Base-by-base conservation (phyloP, 2,329 filamentous ascomycete genomes). In the Mycosphaerella sp. region DNA sequence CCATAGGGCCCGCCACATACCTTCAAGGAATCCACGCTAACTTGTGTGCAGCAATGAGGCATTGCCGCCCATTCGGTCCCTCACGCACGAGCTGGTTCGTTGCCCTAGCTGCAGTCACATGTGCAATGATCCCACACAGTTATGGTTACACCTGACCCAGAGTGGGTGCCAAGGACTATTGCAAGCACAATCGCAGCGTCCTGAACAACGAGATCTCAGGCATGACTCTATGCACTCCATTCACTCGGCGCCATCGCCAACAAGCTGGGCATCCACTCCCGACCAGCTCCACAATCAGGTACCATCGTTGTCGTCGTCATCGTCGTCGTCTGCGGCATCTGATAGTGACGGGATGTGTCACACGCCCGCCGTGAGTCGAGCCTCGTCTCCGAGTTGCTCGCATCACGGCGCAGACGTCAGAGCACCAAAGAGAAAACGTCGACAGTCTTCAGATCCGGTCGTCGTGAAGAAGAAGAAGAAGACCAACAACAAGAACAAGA, bases 361-460 rank as follows among this genome's bases (percentile, higher is more conserved):
- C 47, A 54, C 56, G 2, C 58, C 58, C 16, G 41, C 44, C 10
- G 30, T 18, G 36, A 56, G 53, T 42, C 44, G 55, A 27, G 55
- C 48, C 2, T 28, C 50, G 3, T 58, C 57, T 0, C 25, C 55
- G 12, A 36, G 12, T 16, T 30, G 30, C 10, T 35, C 34, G 13
- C 17, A 34, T 8, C 48, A 40, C 21, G 21, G 36, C 18, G 45
- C 27, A 10, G 25, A 50, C 34, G 25, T 21, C 42, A 40, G 27
- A 37, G 35, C 36, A 7, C 6, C 42, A 14, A 37, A 40, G 9
- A 34, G 41, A 27, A 14, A 34, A 14, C 42, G 25, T 25, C 21
- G 34, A 10, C 44, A 41, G n/a, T 41, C 45, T 14, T 30, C 42
- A 5, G 39, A 9, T 8, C 32, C 46, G 10, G 27, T 18, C 13